Percentiles rank a stretch among this genome's conserved stretches.
These are phyloP conservation scores for Wickerhamomyces queroliae DNA, from an alignment of 805 yeast species.

Conservation along the genomic window DNA sequence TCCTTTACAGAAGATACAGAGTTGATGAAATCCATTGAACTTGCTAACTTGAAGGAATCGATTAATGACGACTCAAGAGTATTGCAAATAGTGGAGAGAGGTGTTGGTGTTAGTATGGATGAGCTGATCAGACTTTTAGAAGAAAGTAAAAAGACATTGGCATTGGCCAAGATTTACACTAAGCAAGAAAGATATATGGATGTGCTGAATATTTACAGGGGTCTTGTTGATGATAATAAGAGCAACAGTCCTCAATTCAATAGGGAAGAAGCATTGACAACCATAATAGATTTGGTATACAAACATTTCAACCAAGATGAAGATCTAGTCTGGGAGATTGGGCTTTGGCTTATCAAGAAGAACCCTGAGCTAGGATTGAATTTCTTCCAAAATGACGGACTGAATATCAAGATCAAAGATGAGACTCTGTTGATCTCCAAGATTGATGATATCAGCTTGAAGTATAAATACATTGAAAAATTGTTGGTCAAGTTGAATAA, in stretches of 20 bases:
- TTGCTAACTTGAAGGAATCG: constrained; percentile 9
- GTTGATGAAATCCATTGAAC: constrained; percentile 13
- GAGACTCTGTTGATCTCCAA: constrained; percentile 10
- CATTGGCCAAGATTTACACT: constrained; percentile 8
- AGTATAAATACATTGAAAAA: constrained; percentile 14
- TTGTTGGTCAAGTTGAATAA: constrained; percentile 16
- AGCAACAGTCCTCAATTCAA: constrained; percentile 2
- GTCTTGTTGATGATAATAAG: constrained; percentile 12
- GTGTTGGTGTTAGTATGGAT: constrained; percentile 1
- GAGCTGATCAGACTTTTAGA: constrained; percentile 7
- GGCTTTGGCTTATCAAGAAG: constrained; percentile 16
- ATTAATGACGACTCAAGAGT: constrained; percentile 8
- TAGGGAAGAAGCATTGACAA: constrained; percentile 3
- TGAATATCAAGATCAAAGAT: constrained; percentile 9
- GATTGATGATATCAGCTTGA: constrained; percentile 14
- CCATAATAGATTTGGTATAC: constrained; percentile 6
- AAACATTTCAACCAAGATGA: constrained; percentile 10
- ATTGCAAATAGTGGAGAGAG: constrained; percentile 1
- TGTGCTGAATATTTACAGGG: constrained; percentile 6
- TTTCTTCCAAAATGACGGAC: constrained; percentile 12
- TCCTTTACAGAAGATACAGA: constrained; percentile 9
- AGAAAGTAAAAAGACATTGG: constrained; percentile 6
- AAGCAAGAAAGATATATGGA: constrained; percentile 1
- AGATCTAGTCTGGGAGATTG: constrained; percentile 9
- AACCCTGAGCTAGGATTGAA: constrained; percentile 16